Conservation (phyloP, 2,329 filamentous ascomycete species). For the Aureobasidium melanogenum region DNA sequence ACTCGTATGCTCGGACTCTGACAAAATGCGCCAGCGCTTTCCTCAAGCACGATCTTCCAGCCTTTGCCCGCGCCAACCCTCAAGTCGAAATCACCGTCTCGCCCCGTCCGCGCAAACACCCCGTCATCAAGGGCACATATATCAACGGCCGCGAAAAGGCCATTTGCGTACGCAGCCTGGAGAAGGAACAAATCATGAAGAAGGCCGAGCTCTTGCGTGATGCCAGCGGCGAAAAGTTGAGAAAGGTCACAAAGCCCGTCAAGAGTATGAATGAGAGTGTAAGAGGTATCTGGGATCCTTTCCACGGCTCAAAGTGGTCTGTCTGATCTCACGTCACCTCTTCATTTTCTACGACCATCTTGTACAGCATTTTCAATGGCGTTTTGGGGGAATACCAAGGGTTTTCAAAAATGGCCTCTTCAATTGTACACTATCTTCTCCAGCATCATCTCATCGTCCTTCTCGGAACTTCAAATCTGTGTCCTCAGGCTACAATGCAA, state of each 20-base stretch:
- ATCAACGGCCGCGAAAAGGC: conserved; percentile 83
- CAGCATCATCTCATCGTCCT: neutral
- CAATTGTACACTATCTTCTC: neutral
- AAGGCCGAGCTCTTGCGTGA: conserved; percentile 69
- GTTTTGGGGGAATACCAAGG: conserved; percentile 11
- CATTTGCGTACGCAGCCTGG: conserved; percentile 81
- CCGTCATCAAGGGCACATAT: conserved; percentile 80
- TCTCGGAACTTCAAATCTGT: too few species aligned
- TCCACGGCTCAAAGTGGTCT: conserved; percentile 47
- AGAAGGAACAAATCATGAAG: conserved; percentile 67
- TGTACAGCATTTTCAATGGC: conserved; percentile 12
- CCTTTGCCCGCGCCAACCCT: conserved; percentile 74
- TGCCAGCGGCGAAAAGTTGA: conserved; percentile 66
- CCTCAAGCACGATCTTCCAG: conserved; percentile 64
- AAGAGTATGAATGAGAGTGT: conserved; percentile 55
- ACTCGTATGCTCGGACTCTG: neutral
- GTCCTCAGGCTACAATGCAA: neutral
- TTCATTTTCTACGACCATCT: neutral
- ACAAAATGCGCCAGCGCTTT: conserved; percentile 53
- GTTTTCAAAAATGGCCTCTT: neutral
- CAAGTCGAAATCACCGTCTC: conserved; percentile 87
- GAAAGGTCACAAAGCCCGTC: conserved; percentile 49
- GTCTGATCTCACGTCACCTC: conserved; percentile 28
- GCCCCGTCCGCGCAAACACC: conserved; percentile 81
- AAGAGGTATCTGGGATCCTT: conserved; percentile 56